A percentile compares a stretch with the other conserved stretches of the same genome.
Conservation (phyloP, 192 early-diverging fungal species). For the Coemansia sp. region DNA sequence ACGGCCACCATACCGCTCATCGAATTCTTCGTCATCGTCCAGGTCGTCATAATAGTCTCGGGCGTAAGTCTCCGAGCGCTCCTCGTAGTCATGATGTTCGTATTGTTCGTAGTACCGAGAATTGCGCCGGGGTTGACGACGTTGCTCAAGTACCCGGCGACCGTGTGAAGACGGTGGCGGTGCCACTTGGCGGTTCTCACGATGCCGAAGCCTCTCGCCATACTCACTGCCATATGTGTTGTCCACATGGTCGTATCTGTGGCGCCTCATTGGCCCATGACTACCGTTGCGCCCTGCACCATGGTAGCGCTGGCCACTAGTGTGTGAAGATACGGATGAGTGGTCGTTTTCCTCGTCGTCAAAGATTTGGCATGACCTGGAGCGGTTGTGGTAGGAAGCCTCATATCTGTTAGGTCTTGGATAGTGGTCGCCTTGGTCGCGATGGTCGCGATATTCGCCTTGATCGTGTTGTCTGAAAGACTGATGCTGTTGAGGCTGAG, state of each 20-base stretch:
- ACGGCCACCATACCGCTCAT: constrained; percentile 17
- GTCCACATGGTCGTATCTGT: constrained; percentile 14
- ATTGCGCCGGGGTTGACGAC: constrained; percentile 13
- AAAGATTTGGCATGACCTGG: constrained; percentile 20
- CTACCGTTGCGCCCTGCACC: constrained; percentile 2
- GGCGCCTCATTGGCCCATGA: constrained; percentile 13
- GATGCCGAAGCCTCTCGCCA: constrained; percentile 8
- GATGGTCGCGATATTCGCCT: constrained; percentile 15
- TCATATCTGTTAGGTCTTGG: constrained; percentile 10
- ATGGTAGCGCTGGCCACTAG: constrained; percentile 15
- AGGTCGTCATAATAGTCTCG: constrained; percentile 41
- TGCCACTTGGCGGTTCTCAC: constrained; percentile 33
- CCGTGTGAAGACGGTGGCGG: constrained; percentile 19
- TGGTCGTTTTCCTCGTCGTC: constrained; percentile 18
- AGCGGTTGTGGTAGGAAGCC: background rate
- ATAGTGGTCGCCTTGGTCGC: constrained; percentile 16
- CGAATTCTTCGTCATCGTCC: constrained; percentile 17
- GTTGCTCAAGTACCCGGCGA: constrained; percentile 15
- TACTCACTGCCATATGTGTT: constrained; percentile 27
- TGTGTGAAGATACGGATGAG: constrained; percentile 21
- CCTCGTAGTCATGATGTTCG: constrained; percentile 43
- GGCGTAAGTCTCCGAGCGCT: constrained; percentile 28
- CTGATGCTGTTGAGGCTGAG: constrained; percentile 14
- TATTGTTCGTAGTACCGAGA: constrained; percentile 29
- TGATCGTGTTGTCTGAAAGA: constrained; percentile 11